Evolutionary conservation across 768 basidiomycete genomes (phyloP).

Genomic region (Cystobasidium tubakii): DNA sequence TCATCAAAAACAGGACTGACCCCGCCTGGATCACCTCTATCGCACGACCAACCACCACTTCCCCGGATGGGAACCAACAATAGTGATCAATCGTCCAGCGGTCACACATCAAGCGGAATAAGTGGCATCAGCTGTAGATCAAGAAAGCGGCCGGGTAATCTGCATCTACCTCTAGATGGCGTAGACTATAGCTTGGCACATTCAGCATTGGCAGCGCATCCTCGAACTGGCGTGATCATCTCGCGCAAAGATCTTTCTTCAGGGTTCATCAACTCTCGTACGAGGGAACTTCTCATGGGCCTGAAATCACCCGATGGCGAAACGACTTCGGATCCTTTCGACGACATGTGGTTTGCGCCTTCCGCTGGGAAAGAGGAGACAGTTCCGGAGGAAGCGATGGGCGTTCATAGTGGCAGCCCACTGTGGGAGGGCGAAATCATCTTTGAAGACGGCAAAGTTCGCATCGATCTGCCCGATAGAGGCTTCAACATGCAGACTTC

Average conservation of each 20-base stretch:
- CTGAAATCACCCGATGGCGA: conserved; percentile 21
- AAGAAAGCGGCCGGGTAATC: not conserved
- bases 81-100: not conserved
- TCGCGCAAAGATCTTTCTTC: conserved; percentile 30
- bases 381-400: not conserved
- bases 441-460: conserved; percentile 19
- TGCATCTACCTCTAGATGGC: not conserved
- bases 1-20: not conserved
- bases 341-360: conserved; percentile 4
- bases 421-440: conserved; percentile 13
- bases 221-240: conserved; percentile 41
- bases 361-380: not conserved
- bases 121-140: not conserved
- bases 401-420: not conserved
- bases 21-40: not conserved
- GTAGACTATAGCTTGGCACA: conserved; percentile 4
- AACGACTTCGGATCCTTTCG: not conserved
- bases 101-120: not conserved
- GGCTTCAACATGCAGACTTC: conserved; percentile 12
- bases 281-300: conserved; percentile 41
- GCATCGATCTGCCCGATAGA: conserved; percentile 17
- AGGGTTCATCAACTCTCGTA: conserved; percentile 41
- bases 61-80: not conserved
- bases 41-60: not conserved
- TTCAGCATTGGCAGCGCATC: conserved; percentile 36